These are phyloP conservation scores for Leccinum imitatum DNA, from an alignment of 768 basidiomycete species.

Conservation along the genomic window DNA sequence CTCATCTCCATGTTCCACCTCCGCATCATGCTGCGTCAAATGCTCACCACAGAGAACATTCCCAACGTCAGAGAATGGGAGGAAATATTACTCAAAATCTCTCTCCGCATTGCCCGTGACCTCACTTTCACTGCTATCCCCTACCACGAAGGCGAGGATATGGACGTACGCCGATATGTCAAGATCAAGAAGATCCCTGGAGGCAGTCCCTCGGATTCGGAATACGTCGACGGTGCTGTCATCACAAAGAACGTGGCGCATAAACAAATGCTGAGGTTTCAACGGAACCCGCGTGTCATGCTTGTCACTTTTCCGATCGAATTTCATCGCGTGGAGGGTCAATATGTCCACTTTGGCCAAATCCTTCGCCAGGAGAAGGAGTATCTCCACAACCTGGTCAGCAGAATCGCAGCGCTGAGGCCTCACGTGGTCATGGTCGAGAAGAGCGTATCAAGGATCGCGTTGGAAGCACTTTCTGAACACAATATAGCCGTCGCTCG, in stretches of 20 bases:
- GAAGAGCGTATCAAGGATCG: slow-evolving; percentile 86
- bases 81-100: slow-evolving; percentile 73
- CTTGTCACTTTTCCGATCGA: slow-evolving; percentile 93
- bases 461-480: slow-evolving; percentile 80
- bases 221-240: slow-evolving; percentile 95
- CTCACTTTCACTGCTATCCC: slow-evolving; percentile 71
- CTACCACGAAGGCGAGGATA: slow-evolving; percentile 84
- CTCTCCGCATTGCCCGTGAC: slow-evolving; percentile 83
- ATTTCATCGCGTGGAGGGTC: slow-evolving; percentile 88
- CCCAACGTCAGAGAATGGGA: slow-evolving; percentile 89
- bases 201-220: slow-evolving; percentile 86
- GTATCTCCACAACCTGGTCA: slow-evolving; percentile 83
- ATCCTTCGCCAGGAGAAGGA: slow-evolving; percentile 91
- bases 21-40: slow-evolving; percentile 87
- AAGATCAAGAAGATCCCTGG: slow-evolving; percentile 99
- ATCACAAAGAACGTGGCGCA: slow-evolving; percentile 98
- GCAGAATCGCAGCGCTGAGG: slow-evolving; percentile 84
- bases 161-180: slow-evolving; percentile 93
- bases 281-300: slow-evolving; percentile 91
- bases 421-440: slow-evolving; percentile 94
- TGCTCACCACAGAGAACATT: slow-evolving; percentile 79
- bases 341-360: slow-evolving; percentile 91
- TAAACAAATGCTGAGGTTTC: slow-evolving; percentile 84
- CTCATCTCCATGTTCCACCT: slow-evolving; percentile 86
- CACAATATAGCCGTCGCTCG: slow-evolving; percentile 90